Evolutionary conservation across 129 eudicot genomes (phyloP).

Genomic region (Pseudognaphalium luteoalbum): DNA sequence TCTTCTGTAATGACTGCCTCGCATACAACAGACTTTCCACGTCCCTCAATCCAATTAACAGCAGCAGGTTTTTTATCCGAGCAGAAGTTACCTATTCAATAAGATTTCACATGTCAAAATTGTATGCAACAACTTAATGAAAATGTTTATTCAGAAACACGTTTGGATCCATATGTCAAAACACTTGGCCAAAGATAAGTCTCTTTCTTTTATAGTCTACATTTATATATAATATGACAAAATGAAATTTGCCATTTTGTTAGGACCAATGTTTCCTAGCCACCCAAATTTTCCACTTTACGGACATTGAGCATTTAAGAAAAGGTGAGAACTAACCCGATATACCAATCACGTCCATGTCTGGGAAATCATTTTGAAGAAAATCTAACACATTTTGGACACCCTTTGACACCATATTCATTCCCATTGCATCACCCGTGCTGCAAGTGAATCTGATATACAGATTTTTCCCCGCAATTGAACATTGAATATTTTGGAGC

Average conservation of each 20-base stretch:
- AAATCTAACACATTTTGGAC: conserved; percentile 76
- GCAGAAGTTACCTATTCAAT: conserved; percentile 60
- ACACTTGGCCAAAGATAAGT: not conserved
- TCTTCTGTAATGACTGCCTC: conserved; percentile 65
- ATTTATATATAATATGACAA: no score
- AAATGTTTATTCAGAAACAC: no score
- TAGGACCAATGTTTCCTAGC: not conserved
- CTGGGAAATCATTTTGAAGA: conserved; percentile 67
- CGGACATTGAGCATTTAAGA: not conserved
- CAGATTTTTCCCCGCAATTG: conserved; percentile 71
- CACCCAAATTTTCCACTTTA: not conserved
- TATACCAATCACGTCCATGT: conserved; percentile 80
- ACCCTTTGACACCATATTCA: conserved; percentile 89
- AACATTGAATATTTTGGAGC: conserved; percentile 57
- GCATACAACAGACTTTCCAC: conserved; percentile 79
- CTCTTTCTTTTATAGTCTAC: no score
- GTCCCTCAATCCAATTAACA: conserved; percentile 76
- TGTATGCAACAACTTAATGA: not conserved
- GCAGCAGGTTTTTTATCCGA: conserved; percentile 84
- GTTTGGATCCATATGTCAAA: not conserved
- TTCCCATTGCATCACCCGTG: conserved; percentile 88
- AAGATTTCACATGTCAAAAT: conserved; percentile 1
- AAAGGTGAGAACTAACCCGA: conserved; percentile 50
- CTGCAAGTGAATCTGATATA: conserved; percentile 74
- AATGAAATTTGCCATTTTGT: no score